phyloP scores from a whole-genome alignment of 306 rosid species.

The Vigna reflexopilosa region DNA sequence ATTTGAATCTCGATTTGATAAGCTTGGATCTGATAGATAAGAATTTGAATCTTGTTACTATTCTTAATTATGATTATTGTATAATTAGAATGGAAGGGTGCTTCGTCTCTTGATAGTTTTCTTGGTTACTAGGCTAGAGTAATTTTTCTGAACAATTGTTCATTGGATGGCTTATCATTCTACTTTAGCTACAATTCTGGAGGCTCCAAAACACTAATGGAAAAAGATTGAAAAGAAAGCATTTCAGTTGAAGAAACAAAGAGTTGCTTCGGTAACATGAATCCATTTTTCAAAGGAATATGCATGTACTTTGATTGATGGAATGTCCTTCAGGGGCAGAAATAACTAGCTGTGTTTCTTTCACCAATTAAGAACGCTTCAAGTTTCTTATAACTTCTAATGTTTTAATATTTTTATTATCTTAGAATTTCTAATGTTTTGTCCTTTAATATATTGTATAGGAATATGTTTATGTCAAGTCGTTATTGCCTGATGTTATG shows the following conservation, averaged over 20 bases:
- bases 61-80: conserved; percentile 15
- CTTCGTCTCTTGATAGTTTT: conserved; percentile 18
- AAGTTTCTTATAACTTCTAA: conserved; percentile 17
- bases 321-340: conserved; percentile 18
- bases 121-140: conserved; percentile 17
- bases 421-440: conserved; percentile 7
- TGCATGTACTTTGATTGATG: conserved; percentile 10
- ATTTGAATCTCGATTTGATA: background rate
- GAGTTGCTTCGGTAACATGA: conserved; percentile 26
- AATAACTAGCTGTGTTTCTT: conserved; percentile 28
- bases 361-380: conserved; percentile 14
- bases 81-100: conserved; percentile 21
- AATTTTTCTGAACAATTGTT: conserved; percentile 14
- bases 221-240: background rate
- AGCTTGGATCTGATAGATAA: background rate
- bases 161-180: conserved; percentile 26
- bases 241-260: conserved; percentile 29
- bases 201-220: background rate
- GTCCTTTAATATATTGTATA: background rate
- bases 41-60: conserved; percentile 26
- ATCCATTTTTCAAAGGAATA: background rate
- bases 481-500: background rate
- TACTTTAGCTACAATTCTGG: conserved; percentile 2
- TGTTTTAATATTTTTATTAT: conserved; percentile 5
- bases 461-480: background rate